phyloP scores from a whole-genome alignment of 176 grass and related monocot species.

The Eleusine indica region DNA sequence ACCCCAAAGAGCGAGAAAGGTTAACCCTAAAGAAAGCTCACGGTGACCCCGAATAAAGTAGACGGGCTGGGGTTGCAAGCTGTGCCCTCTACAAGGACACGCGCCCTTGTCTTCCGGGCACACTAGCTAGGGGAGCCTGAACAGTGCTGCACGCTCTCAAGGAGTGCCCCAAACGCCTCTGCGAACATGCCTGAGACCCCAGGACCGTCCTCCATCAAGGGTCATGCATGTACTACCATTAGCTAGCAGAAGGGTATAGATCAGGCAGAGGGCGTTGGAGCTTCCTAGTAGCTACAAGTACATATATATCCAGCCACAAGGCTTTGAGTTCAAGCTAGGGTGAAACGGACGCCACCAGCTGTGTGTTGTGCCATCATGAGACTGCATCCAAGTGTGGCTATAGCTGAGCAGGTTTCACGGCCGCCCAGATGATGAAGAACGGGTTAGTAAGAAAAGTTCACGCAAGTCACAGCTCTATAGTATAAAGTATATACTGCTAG shows the following conservation, averaged over 20 bases:
- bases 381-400: neutral
- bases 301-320: neutral
- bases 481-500: too few species aligned
- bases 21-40: slow-evolving; percentile 50
- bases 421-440: neutral
- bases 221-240: slow-evolving; percentile 27
- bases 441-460: neutral
- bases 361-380: neutral
- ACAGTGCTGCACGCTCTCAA: slow-evolving; percentile 22
- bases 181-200: slow-evolving; percentile 32
- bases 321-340: neutral
- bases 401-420: slow-evolving; percentile 2
- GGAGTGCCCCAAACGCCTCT: slow-evolving; percentile 55
- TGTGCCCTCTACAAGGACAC: slow-evolving; percentile 59
- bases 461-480: neutral
- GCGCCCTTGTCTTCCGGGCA: slow-evolving; percentile 66
- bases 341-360: neutral
- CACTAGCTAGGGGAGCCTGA: slow-evolving; percentile 29
- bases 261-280: neutral
- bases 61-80: slow-evolving; percentile 44
- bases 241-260: neutral
- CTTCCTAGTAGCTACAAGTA: neutral
- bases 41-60: slow-evolving; percentile 62
- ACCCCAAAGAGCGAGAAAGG: slow-evolving; percentile 66
- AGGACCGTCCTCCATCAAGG: slow-evolving; percentile 10